These are phyloP conservation scores for Acer campestre DNA, from an alignment of 345 rosid species.

Conservation along the genomic window DNA sequence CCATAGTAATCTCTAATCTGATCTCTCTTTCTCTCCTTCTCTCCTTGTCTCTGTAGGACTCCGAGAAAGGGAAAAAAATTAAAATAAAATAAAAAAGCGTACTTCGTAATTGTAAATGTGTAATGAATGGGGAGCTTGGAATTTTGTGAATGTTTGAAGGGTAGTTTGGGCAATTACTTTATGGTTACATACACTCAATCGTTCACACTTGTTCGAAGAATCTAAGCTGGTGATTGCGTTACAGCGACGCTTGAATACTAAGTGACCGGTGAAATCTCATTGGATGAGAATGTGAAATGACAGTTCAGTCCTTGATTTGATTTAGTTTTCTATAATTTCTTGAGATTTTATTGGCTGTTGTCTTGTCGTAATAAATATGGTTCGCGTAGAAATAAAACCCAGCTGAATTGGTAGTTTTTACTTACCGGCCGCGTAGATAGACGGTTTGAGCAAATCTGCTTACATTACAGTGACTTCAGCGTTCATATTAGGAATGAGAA, in stretches of 20 bases:
- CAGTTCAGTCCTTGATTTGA: neutral
- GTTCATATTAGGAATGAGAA: too few species aligned
- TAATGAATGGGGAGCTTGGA: neutral
- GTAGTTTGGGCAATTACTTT: constrained; percentile 23
- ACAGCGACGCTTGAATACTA: neutral
- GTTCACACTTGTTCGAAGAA: neutral
- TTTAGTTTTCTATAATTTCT: neutral
- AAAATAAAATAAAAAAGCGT: neutral
- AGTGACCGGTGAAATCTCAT: constrained; percentile 2
- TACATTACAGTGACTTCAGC: neutral
- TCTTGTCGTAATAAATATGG: neutral
- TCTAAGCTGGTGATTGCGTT: neutral
- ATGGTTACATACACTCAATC: neutral
- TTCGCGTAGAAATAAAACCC: too few species aligned
- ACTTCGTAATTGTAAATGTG: neutral
- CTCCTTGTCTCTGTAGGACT: constrained; percentile 6
- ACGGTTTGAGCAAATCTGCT: neutral
- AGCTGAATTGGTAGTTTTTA: neutral
- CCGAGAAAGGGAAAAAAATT: constrained; percentile 14
- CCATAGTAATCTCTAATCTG: neutral
- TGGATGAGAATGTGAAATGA: neutral
- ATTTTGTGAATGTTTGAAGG: constrained; percentile 34
- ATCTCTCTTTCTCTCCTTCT: constrained; percentile 21
- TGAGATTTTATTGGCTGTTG: constrained; percentile 8
- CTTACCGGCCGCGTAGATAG: neutral